Evolutionary conservation across 805 yeast species (phyloP).

Genomic region (Candida methanosorbosa): DNA sequence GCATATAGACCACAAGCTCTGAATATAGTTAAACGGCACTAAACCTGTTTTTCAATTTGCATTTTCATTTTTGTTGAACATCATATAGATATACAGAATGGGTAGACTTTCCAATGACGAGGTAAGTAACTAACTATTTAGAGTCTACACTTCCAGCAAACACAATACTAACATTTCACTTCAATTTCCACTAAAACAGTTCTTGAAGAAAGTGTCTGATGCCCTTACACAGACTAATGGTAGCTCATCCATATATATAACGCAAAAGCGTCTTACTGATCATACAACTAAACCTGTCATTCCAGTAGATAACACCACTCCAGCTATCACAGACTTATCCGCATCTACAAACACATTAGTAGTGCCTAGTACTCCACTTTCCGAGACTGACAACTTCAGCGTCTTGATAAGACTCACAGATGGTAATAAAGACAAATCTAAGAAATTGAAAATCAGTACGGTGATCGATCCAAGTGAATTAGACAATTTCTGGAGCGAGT

Average conservation of each 20-base stretch:
- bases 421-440: slow-evolving; percentile 41
- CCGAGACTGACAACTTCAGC: slow-evolving; percentile 29
- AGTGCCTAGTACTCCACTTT: neutral
- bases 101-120: slow-evolving; percentile 1
- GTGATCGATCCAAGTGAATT: slow-evolving; percentile 54
- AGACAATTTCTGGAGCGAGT: slow-evolving; percentile 70
- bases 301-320: slow-evolving; percentile 1
- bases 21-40: too few species aligned
- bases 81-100: neutral
- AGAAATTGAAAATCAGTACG: slow-evolving; percentile 60
- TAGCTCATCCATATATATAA: slow-evolving; percentile 45
- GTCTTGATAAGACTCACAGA: slow-evolving; percentile 61
- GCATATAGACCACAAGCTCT: too few species aligned
- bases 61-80: too few species aligned
- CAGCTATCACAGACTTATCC: slow-evolving; percentile 8
- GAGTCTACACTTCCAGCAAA: too few species aligned
- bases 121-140: neutral
- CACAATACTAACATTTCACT: too few species aligned
- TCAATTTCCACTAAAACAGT: too few species aligned
- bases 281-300: neutral
- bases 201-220: neutral
- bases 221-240: slow-evolving; percentile 6
- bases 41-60: too few species aligned
- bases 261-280: slow-evolving; percentile 44
- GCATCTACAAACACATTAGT: neutral